phyloP scores from a whole-genome alignment of 2,329 filamentous ascomycete genomes.

The Colletotrichum godetiae region DNA sequence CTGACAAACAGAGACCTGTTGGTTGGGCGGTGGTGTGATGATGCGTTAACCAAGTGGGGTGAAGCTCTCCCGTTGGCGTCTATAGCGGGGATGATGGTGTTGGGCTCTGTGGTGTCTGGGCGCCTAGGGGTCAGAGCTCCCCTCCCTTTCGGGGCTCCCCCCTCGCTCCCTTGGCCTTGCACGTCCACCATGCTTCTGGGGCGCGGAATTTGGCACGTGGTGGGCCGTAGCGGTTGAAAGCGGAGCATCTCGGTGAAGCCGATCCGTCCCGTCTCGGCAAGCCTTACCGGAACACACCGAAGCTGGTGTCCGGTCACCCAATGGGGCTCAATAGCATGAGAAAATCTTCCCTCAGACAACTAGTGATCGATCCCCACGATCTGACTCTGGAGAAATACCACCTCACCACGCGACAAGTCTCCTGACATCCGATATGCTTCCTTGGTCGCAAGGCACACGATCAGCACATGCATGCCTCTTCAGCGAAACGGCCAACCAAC shows the following conservation, averaged over 20 bases:
- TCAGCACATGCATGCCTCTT: not conserved
- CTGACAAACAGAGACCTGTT: conserved; percentile 35
- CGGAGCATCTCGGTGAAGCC: not conserved
- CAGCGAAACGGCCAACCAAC: not conserved
- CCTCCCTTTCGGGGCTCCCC: not conserved
- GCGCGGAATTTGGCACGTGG: not conserved
- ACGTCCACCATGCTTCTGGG: not conserved
- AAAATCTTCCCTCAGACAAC: not conserved
- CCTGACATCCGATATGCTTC: not conserved
- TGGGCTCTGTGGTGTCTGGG: not conserved
- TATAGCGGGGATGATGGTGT: conserved; percentile 5
- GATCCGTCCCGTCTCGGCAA: not conserved
- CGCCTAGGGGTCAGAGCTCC: conserved; percentile 4
- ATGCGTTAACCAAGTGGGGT: conserved; percentile 34
- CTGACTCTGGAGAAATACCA: not conserved
- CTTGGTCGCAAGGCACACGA: too few relatives aligned
- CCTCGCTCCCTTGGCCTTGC: not conserved
- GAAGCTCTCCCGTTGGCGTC: conserved; percentile 27
- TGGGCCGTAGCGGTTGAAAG: not conserved
- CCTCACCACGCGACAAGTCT: not conserved
- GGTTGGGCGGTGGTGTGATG: conserved; percentile 37
- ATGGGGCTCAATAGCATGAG: not conserved
- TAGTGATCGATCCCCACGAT: not conserved
- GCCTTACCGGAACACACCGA: conserved; percentile 7
- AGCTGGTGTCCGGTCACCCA: not conserved